Conservation (phyloP, 805 yeast species). For the Monosporozyma aerobia region DNA sequence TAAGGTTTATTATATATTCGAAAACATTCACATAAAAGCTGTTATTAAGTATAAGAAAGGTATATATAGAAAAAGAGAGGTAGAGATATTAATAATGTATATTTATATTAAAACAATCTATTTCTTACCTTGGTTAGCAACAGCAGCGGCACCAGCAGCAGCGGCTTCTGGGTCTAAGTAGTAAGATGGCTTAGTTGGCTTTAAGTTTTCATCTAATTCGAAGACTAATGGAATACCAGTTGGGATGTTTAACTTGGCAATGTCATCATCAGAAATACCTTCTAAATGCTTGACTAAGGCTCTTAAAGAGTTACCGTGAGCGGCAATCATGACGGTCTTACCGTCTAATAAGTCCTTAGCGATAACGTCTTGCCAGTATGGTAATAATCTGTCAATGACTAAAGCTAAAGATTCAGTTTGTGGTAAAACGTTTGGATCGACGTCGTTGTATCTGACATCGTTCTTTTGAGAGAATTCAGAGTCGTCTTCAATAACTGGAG, state of each 20-base stretch:
- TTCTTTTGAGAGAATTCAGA: constrained; percentile 77
- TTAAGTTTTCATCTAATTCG: constrained; percentile 79
- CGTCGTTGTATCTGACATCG: constrained; percentile 75
- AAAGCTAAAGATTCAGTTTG: constrained; percentile 88
- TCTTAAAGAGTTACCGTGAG: constrained; percentile 98
- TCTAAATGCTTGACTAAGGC: constrained; percentile 94
- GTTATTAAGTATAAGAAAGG: not conserved
- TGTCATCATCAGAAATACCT: constrained; percentile 82
- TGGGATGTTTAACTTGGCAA: constrained; percentile 93
- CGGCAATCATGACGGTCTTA: constrained; percentile 88
- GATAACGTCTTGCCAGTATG: constrained; percentile 92
- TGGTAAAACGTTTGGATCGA: constrained; percentile 84
- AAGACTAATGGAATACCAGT: constrained; percentile 97
- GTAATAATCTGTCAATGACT: constrained; percentile 92
- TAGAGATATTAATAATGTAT: not conserved
- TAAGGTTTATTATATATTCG: not conserved
- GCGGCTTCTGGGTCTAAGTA: constrained; percentile 99
- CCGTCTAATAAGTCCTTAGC: constrained; percentile 74
- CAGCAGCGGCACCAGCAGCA: constrained; percentile 99
- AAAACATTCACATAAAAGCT: not conserved
- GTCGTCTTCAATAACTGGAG: constrained; percentile 73
- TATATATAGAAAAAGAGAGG: not conserved
- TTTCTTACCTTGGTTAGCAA: constrained; percentile 88
- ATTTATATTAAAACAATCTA: constrained; percentile 3
- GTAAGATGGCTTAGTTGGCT: constrained; percentile 88